phyloP scores from a whole-genome alignment of 371 early-diverging fungal species.

The Batrachochytrium dendrobatidis region DNA sequence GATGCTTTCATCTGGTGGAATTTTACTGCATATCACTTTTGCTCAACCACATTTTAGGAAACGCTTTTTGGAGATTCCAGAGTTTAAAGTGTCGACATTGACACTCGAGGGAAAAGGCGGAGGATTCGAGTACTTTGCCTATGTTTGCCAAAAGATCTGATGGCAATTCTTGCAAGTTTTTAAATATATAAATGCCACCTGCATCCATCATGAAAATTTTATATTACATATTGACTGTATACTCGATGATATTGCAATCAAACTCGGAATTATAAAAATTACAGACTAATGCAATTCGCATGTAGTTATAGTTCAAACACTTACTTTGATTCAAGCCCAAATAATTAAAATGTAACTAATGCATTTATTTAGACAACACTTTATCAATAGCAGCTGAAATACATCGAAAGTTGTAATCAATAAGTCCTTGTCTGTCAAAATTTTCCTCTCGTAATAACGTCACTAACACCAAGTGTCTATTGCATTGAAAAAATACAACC shows the following conservation, averaged over 20 bases:
- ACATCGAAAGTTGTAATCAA: slow-evolving; percentile 74
- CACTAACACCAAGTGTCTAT: slow-evolving; percentile 66
- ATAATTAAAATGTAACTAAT: no score
- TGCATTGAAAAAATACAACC: neutral
- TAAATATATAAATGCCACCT: no score
- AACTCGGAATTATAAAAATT: no score
- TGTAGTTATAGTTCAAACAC: no score
- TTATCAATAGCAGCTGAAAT: slow-evolving; percentile 35
- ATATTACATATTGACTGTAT: no score
- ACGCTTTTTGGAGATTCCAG: slow-evolving; percentile 48
- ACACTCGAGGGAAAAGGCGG: slow-evolving; percentile 12
- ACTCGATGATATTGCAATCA: no score
- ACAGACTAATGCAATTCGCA: no score
- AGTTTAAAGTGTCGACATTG: slow-evolving; percentile 5
- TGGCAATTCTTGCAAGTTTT: no score
- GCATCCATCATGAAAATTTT: no score
- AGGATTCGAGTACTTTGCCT: slow-evolving; percentile 26
- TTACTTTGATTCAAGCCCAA: no score
- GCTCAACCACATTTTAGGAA: slow-evolving; percentile 86
- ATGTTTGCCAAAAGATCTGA: slow-evolving; percentile 7
- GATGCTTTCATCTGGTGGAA: slow-evolving; percentile 66
- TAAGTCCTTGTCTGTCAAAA: slow-evolving; percentile 79
- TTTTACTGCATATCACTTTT: slow-evolving; percentile 82
- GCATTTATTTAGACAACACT: no score
- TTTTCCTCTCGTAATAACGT: slow-evolving; percentile 77